Percentiles rank a stretch among this genome's conserved stretches.
Conservation (phyloP, 2,329 filamentous ascomycete genomes). For the Sporothrix variecibatus region DNA sequence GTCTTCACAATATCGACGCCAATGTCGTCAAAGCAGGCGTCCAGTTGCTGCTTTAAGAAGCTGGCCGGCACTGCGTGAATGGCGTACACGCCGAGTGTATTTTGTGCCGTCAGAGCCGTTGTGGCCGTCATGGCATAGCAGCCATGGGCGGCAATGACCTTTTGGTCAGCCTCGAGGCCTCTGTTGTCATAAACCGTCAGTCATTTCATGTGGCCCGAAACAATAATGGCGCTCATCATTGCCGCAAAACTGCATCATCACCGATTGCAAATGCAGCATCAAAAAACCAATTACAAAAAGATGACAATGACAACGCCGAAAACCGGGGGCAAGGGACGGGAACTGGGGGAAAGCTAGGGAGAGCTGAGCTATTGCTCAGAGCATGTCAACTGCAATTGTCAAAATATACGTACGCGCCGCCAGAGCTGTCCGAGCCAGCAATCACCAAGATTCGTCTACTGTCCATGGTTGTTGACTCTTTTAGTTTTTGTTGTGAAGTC, state of each 20-base stretch:
- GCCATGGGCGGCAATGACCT: constrained; percentile 86
- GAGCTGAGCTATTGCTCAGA: not conserved
- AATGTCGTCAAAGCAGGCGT: constrained; percentile 80
- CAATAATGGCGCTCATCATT: too few relatives aligned
- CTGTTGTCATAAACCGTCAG: constrained; percentile 47
- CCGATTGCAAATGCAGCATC: not conserved
- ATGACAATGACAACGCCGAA: not conserved
- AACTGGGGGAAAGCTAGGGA: not conserved
- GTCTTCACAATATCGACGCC: constrained; percentile 90
- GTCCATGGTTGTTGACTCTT: constrained; percentile 25
- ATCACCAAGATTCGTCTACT: constrained; percentile 69
- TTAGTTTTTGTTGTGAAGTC: not conserved
- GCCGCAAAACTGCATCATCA: not conserved
- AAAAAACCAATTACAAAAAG: not conserved
- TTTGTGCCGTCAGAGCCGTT: constrained; percentile 93
- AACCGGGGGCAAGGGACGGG: not conserved
- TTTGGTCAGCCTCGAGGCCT: constrained; percentile 93
- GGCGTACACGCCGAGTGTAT: constrained; percentile 79
- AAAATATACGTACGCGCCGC: constrained; percentile 67
- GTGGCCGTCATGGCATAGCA: constrained; percentile 97
- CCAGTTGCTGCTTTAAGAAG: constrained; percentile 83
- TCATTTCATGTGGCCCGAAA: not conserved
- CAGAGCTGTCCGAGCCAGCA: constrained; percentile 87
- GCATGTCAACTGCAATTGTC: not conserved
- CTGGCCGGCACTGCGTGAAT: constrained; percentile 77